Evolutionary conservation across 1,284 basidiomycete species (phyloP).

Genomic region (Papiliotrema terrestris): DNA sequence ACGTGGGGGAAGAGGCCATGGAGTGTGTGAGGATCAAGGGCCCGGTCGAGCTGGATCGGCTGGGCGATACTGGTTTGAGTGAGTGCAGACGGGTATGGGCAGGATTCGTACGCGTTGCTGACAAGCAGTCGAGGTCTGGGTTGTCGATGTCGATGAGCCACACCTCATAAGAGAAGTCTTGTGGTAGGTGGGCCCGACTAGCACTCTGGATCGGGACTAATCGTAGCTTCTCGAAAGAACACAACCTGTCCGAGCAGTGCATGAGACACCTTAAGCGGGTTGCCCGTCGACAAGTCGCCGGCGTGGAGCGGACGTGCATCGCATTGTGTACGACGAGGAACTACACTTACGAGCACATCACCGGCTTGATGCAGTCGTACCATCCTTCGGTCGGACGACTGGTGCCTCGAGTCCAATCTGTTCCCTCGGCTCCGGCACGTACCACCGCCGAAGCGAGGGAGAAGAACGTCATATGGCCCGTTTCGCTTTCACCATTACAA

Average conservation of each 20-base stretch:
- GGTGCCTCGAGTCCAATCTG: conserved; percentile 57
- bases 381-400: conserved; percentile 49
- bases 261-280: conserved; percentile 74
- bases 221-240: conserved; percentile 27
- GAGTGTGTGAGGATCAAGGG: conserved; percentile 31
- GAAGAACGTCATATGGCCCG: conserved; percentile 76
- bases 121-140: conserved; percentile 66
- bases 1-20: conserved; percentile 17
- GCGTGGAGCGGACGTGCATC: conserved; percentile 9
- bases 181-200: conserved; percentile 53
- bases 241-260: conserved; percentile 58
- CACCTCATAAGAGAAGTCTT: conserved; percentile 62
- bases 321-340: conserved; percentile 31
- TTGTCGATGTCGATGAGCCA: conserved; percentile 72
- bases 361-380: conserved; percentile 43
- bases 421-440: conserved; percentile 69
- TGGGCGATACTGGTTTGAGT: conserved; percentile 28
- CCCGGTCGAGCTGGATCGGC: conserved; percentile 34
- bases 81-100: conserved; percentile 26
- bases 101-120: not conserved
- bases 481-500: conserved; percentile 66
- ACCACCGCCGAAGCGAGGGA: conserved; percentile 63
- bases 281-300: not conserved
- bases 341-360: conserved; percentile 22
- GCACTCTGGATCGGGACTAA: not conserved